A percentile compares a stretch with the other conserved stretches of the same genome.
Conservation (phyloP, 1,284 basidiomycete species). For the Pascua guehoae region DNA sequence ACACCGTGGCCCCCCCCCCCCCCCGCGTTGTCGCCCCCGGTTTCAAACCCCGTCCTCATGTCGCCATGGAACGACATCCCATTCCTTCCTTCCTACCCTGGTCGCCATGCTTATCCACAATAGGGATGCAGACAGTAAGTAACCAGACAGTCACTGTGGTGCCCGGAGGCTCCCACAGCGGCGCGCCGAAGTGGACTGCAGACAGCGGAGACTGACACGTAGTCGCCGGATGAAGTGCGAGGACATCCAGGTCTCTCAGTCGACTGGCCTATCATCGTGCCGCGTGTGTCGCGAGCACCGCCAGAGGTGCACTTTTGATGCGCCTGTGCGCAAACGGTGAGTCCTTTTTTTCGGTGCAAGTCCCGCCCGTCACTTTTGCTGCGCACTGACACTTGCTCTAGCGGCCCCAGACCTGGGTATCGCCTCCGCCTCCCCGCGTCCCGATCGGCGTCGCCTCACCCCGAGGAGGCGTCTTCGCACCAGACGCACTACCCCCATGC, state of each 20-base stretch:
- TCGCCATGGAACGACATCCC: background rate
- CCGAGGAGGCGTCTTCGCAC: background rate
- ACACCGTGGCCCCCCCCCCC: background rate
- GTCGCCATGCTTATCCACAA: background rate
- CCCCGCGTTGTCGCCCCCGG: too few species aligned
- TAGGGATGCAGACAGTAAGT: conserved; percentile 24
- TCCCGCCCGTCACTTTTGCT: background rate
- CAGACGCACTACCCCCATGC: too few species aligned
- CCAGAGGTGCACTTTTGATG: conserved; percentile 25
- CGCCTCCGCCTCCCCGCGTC: conserved; percentile 4
- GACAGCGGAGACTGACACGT: background rate
- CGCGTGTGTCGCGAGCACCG: conserved; percentile 26
- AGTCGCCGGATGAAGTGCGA: conserved; percentile 33
- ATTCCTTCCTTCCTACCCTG: background rate
- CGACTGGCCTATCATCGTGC: conserved; percentile 11
- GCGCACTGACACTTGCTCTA: background rate
- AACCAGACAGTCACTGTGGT: background rate
- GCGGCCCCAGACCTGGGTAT: conserved; percentile 11
- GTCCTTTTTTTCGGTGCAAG: background rate
- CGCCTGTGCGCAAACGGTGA: conserved; percentile 29
- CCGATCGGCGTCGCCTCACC: background rate
- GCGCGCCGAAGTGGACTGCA: background rate
- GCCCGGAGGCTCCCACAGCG: background rate
- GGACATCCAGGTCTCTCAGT: conserved; percentile 10
- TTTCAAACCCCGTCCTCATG: too few species aligned